A percentile compares a stretch with the other conserved stretches of the same genome.
phyloP scores from a whole-genome alignment of 805 yeast genomes.

The Myxozyma mucilagina region DNA sequence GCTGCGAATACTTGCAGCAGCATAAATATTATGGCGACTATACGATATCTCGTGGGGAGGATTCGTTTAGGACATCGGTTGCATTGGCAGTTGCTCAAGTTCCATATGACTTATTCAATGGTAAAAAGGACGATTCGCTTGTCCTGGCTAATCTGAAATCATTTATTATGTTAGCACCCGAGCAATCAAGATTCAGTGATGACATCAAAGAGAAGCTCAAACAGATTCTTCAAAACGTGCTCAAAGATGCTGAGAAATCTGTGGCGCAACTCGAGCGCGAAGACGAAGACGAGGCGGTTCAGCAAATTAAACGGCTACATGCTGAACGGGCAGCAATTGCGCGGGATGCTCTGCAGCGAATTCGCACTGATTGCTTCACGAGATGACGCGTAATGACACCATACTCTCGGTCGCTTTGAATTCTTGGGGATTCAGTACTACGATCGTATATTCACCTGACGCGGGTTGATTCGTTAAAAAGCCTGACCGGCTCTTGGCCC shows the following conservation, averaged over 20 bases:
- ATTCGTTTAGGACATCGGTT: conserved; percentile 73
- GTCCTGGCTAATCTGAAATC: conserved; percentile 12
- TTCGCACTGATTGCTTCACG: neutral
- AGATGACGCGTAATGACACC: neutral
- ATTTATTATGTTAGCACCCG: conserved; percentile 6
- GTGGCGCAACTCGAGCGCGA: neutral
- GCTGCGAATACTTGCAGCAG: conserved; percentile 48
- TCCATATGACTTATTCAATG: conserved; percentile 14
- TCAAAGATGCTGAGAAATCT: neutral
- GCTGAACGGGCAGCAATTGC: conserved; percentile 37
- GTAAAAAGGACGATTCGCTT: neutral
- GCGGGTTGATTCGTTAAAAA: too few relatives aligned
- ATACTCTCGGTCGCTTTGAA: too few relatives aligned
- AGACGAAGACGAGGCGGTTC: neutral
- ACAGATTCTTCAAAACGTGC: neutral
- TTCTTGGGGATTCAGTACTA: too few relatives aligned
- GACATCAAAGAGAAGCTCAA: neutral
- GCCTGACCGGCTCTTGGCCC: too few relatives aligned
- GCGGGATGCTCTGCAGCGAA: neutral
- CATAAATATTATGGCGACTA: conserved; percentile 72
- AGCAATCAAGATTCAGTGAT: neutral
- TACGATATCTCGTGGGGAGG: conserved; percentile 50
- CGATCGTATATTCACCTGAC: too few relatives aligned
- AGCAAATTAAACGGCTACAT: conserved; percentile 5
- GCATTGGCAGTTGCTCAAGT: conserved; percentile 56